Conservation (phyloP, 2,329 filamentous ascomycete genomes). For the Colletotrichum somersetense region DNA sequence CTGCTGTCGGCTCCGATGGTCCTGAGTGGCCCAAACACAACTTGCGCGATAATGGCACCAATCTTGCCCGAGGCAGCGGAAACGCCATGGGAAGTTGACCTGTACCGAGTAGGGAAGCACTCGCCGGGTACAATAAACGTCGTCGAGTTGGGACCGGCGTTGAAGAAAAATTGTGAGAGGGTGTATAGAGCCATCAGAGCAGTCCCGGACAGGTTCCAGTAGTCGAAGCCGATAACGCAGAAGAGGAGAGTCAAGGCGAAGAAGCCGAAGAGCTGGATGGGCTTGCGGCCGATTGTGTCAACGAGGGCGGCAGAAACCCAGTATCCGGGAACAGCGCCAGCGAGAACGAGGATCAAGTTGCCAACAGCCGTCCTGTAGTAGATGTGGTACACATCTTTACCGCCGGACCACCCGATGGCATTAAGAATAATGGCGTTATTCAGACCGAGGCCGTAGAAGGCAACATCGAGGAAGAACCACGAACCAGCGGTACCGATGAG, state of each 20-base stretch:
- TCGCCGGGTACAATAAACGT: constrained; percentile 75
- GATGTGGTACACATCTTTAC: constrained; percentile 72
- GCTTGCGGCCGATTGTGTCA: constrained; percentile 81
- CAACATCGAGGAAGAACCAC: constrained; percentile 80
- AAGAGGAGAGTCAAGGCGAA: constrained; percentile 61
- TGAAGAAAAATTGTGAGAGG: constrained; percentile 33
- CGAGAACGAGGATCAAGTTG: constrained; percentile 83
- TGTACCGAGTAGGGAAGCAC: constrained; percentile 73
- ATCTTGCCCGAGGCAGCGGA: constrained; percentile 71
- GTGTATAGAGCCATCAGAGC: constrained; percentile 31
- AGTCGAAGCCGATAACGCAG: constrained; percentile 63
- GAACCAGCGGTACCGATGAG: constrained; percentile 85
- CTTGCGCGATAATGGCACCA: constrained; percentile 65
- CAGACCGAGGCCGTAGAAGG: constrained; percentile 77
- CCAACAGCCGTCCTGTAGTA: constrained; percentile 82
- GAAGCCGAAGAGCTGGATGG: constrained; percentile 72
- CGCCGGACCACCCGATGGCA: constrained; percentile 76
- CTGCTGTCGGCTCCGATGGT: constrained; percentile 57
- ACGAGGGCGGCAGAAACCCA: constrained; percentile 83
- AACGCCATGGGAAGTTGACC: constrained; percentile 72
- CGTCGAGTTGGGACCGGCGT: constrained; percentile 68
- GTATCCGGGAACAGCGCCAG: constrained; percentile 84
- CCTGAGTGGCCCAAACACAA: constrained; percentile 62
- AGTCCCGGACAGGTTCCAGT: constrained; percentile 46
- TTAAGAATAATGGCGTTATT: constrained; percentile 81